Evolutionary conservation across 768 basidiomycete species (phyloP).

Genomic region (Lactarius quietus): DNA sequence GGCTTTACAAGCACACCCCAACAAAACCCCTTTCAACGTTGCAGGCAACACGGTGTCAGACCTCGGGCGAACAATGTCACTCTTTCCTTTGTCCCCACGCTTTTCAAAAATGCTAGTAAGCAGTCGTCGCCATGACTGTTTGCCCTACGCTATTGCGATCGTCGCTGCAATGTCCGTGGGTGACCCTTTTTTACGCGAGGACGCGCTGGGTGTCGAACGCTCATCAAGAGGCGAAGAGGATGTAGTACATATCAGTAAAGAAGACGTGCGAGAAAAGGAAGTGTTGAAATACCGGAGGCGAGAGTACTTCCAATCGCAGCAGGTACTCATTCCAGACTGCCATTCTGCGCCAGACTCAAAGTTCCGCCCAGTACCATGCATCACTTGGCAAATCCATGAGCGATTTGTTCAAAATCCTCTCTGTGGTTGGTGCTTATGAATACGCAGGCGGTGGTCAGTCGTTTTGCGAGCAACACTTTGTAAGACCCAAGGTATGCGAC

Average conservation of each 20-base stretch:
- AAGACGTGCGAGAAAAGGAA: conserved; percentile 52
- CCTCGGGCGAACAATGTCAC: conserved; percentile 86
- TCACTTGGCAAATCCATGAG: conserved; percentile 77
- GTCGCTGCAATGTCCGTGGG: conserved; percentile 92
- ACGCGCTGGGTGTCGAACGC: conserved; percentile 49
- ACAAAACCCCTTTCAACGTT: conserved; percentile 1
- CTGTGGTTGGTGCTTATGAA: conserved; percentile 96
- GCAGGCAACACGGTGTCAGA: conserved; percentile 73
- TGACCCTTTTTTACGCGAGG: conserved; percentile 91
- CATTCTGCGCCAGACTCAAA: not conserved
- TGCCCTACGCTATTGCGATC: conserved; percentile 88
- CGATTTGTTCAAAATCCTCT: conserved; percentile 83
- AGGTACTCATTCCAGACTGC: conserved; percentile 43
- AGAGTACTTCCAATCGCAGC: conserved; percentile 78
- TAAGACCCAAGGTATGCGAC: conserved; percentile 71
- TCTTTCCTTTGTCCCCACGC: conserved; percentile 91
- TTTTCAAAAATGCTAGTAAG: conserved; percentile 95
- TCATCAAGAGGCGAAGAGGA: conserved; percentile 40
- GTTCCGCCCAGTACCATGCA: conserved; percentile 58
- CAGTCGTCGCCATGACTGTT: conserved; percentile 78
- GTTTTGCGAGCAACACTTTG: conserved; percentile 89
- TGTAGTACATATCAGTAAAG: conserved; percentile 44
- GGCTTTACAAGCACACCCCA: conserved; percentile 52
- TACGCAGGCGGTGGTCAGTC: conserved; percentile 74
- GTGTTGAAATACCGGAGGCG: conserved; percentile 57